Conservation (phyloP, 2,329 filamentous ascomycete species). For the Drechslerella dactyloides region DNA sequence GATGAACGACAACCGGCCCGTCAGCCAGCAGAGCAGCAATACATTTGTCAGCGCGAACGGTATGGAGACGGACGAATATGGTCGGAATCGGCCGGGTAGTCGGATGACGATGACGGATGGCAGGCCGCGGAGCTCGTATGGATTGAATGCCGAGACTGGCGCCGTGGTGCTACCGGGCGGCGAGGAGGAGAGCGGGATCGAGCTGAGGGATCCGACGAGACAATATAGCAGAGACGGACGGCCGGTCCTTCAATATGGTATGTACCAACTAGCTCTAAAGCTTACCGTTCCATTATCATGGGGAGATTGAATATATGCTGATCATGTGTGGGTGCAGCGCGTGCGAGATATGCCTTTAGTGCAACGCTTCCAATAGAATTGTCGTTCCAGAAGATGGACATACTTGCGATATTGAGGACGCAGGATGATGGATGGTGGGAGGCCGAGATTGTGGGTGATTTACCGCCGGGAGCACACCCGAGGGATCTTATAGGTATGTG, state of each 20-base stretch:
- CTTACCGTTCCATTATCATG: background rate
- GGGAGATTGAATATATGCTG: no score
- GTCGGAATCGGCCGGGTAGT: constrained; percentile 27
- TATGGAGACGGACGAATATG: constrained; percentile 30
- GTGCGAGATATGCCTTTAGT: constrained; percentile 91
- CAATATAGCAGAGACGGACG: constrained; percentile 85
- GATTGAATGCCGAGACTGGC: constrained; percentile 53
- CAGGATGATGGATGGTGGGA: constrained; percentile 99
- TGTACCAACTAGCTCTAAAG: no score
- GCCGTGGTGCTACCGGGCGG: constrained; percentile 62
- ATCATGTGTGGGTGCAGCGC: constrained; percentile 66
- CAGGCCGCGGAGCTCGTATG: constrained; percentile 41
- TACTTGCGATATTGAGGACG: constrained; percentile 82
- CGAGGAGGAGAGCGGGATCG: constrained; percentile 62
- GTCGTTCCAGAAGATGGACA: constrained; percentile 88
- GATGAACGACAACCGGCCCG: constrained; percentile 49
- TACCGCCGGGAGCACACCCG: constrained; percentile 41
- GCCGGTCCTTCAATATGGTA: constrained; percentile 91
- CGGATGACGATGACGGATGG: constrained; percentile 37
- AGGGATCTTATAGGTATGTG: constrained; percentile 46
- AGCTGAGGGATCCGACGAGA: constrained; percentile 82
- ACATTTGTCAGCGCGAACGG: constrained; percentile 48
- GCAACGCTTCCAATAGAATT: constrained; percentile 65
- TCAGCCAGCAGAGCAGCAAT: constrained; percentile 50
- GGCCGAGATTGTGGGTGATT: constrained; percentile 77